Percentiles rank a stretch among this genome's conserved stretches.
These are phyloP conservation scores for Plasmodium gonderi DNA, from an alignment of 169 alveolate genomes.

Conservation along the genomic window DNA sequence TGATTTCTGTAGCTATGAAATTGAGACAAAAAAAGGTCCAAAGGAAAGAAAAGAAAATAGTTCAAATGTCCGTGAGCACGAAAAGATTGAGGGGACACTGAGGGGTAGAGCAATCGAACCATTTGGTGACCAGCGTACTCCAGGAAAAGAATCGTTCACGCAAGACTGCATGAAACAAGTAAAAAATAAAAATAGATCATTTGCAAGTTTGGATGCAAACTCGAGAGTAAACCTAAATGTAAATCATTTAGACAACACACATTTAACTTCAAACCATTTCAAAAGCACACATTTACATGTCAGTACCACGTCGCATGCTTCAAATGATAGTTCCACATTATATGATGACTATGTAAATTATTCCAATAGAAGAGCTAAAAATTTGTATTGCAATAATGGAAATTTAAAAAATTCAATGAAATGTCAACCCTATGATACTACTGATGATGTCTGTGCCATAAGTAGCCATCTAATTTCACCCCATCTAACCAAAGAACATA, in stretches of 20 bases:
- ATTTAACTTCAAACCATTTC: slow-evolving; percentile 15
- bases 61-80: not conserved
- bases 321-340: slow-evolving; percentile 46
- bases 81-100: not conserved
- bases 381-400: not conserved
- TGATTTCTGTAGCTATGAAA: not conserved
- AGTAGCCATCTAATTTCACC: not conserved
- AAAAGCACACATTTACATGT: slow-evolving; percentile 39
- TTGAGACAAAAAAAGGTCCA: not conserved
- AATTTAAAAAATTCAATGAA: slow-evolving; percentile 1
- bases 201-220: not conserved
- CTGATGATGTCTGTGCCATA: not conserved
- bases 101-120: not conserved
- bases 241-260: slow-evolving; percentile 10
- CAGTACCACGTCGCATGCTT: slow-evolving; percentile 16
- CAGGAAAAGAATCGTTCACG: not conserved
- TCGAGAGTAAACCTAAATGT: too few species aligned
- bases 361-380: slow-evolving; percentile 4
- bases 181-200: not conserved
- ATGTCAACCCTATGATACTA: not conserved
- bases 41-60: not conserved
- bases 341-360: slow-evolving; percentile 34
- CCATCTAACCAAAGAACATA: not conserved
- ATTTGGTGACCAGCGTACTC: not conserved
- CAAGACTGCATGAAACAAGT: not conserved